Base-by-base conservation (phyloP, 2,329 filamentous ascomycete genomes). In the Clonostachys rhizophaga region DNA sequence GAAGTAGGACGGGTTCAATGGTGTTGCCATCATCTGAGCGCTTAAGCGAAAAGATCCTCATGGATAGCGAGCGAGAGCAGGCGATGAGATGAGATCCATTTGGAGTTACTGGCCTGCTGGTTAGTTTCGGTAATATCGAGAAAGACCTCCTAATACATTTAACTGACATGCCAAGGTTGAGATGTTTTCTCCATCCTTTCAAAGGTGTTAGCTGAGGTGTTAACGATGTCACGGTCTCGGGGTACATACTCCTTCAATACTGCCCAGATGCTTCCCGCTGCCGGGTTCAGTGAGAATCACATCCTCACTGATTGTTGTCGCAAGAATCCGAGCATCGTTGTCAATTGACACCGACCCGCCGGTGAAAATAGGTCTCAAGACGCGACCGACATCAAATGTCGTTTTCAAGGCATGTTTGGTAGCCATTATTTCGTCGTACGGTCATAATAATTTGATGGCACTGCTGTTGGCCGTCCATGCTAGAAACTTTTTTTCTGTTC, bases 11-110 rank as follows among this genome's bases (percentile, higher is more conserved):
- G 17, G 84, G 68, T 46, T 84, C 79, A 51, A 91, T 76, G 5
- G 73, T 67, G 42, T 74, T 74, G 36, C 79, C 74, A 17, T 79
- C 74, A 30, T 73, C 71, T 17, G 81, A 80, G 24, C 75, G 71
- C 45, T 78, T 76, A 24, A 99, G 75, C 16, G 86, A 71, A 69
- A 89, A 97, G 54, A 97, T 91, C 61, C 89, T 87, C 91, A 97
- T 95, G 7, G 91, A 91, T 47, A 96, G 76, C n/a, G 92, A 97
- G 55, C 92, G 85, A 16, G 94, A 99, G 71, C 91, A 97, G 55
- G 95, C 73, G 54, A 96, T 84, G 47, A 97, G 79, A 66, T 96
- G 90, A 24, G 89, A 91, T 9, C 84, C 90, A 51, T 88, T 89
- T 1, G 91, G 91, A 1, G 92, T 95, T 55, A 99, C 87, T 90